Base-by-base conservation (phyloP, 805 yeast genomes). In the Candida pseudofarinosa region DNA sequence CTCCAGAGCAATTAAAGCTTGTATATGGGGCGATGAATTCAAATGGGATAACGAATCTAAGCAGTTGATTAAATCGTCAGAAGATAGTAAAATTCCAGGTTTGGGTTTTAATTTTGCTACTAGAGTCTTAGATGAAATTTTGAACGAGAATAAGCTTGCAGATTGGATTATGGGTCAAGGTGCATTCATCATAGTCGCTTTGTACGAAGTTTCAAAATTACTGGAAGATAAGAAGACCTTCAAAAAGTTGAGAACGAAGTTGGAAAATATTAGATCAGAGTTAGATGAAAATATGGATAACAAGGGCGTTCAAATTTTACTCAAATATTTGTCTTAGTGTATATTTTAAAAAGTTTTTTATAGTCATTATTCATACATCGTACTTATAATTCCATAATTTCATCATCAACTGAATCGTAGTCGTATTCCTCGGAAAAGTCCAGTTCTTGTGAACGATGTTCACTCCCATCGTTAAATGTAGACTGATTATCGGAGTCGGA, bases 1-100 rank as follows among this genome's bases (percentile, higher is more conserved):
- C 19, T 74, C 88, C 2, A 80, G 97, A 69, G 69, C 85, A 40
- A 65, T 88, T 49, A 83, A 87, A 61, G 69, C 88, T 0, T 69
- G 88, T 54, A 84, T 88, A 50, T 95, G 86, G 63, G 91, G 90
- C 47, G 90, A 90, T 54, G 87, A 81, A 58, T 88, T 88, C 85
- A 81, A 83, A 56, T 77, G 74, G 56, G 79, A 81, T 52, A 59
- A 52, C 44, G 72, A 60, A 23, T 36, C 58, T 33, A 64, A 79
- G 72, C 52, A 80, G 73, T 63, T 73, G 64, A 55, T 66, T 73
- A 38, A 74, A 55, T 44, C 51, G 4, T 51, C 73, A 35, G 73
- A 67, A 10, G 65, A 49, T 2, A 46, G 40, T 31, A 39, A 66
- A 62, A 47, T 72, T 68, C 58, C 81, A 65, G 41, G 63, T 68